phyloP scores from a whole-genome alignment of 495 filamentous ascomycete species.

The Aspergillus steynii region DNA sequence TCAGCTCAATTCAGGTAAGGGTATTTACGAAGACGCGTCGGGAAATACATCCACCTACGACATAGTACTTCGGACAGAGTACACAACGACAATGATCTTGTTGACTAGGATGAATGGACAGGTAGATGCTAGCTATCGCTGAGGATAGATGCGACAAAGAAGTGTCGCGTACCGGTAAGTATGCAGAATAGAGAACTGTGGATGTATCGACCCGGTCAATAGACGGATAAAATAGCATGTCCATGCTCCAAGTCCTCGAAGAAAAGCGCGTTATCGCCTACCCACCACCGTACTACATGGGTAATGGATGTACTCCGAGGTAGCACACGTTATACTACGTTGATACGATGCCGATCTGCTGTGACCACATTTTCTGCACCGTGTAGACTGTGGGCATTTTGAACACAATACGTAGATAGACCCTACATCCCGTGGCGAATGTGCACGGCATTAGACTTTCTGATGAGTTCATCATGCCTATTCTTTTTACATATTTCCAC shows the following conservation, averaged over 20 bases:
- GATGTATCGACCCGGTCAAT: neutral
- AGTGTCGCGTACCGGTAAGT: too few species aligned
- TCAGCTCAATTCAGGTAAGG: neutral
- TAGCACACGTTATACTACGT: neutral
- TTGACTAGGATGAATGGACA: neutral
- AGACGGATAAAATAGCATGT: neutral
- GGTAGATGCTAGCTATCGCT: too few species aligned
- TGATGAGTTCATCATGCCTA: neutral
- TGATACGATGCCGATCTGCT: neutral
- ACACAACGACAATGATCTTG: neutral
- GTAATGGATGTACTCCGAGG: neutral
- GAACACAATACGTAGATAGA: neutral
- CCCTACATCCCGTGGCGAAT: constrained; percentile 1
- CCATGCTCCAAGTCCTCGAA: neutral
- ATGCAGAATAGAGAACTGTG: too few species aligned
- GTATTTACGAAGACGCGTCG: neutral
- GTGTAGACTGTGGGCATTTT: neutral
- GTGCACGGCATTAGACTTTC: constrained; percentile 4
- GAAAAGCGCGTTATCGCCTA: neutral
- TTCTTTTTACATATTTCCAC: too few species aligned
- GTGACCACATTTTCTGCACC: neutral
- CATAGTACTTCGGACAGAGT: neutral
- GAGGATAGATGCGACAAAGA: too few species aligned
- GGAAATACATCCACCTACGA: neutral
- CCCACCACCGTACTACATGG: neutral